These are phyloP conservation scores for Tilletia walkeri DNA, from an alignment of 1,284 basidiomycete genomes.

Conservation along the genomic window DNA sequence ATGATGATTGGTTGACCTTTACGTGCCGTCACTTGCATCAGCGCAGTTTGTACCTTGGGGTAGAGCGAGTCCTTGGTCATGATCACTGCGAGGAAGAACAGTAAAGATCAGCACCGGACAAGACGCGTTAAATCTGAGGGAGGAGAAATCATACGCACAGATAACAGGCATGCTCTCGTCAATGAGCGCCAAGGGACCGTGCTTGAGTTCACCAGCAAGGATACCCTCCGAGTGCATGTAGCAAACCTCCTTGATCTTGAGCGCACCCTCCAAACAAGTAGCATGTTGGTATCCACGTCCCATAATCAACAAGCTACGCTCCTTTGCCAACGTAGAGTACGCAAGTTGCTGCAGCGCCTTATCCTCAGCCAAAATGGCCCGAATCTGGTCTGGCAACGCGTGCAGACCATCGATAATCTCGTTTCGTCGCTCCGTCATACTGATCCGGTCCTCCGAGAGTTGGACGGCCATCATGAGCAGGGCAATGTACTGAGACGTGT, in stretches of 20 bases:
- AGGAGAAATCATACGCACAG: conserved; percentile 55
- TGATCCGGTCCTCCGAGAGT: conserved; percentile 93
- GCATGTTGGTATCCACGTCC: conserved; percentile 97
- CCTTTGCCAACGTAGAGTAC: conserved; percentile 71
- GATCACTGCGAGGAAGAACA: conserved; percentile 71
- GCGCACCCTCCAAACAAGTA: conserved; percentile 93
- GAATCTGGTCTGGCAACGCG: conserved; percentile 84
- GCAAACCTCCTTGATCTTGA: conserved; percentile 98
- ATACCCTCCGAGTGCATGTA: conserved; percentile 64
- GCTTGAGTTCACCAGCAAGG: conserved; percentile 96
- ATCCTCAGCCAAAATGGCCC: conserved; percentile 80
- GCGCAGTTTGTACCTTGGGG: conserved; percentile 94
- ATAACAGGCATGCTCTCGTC: conserved; percentile 85
- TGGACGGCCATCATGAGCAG: conserved; percentile 97
- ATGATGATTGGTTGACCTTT: conserved; percentile 92
- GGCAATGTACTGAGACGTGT: conserved; percentile 98
- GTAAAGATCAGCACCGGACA: not conserved
- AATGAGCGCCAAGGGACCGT: conserved; percentile 93
- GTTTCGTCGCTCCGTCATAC: conserved; percentile 81
- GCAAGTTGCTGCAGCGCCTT: conserved; percentile 70
- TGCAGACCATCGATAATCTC: conserved; percentile 93
- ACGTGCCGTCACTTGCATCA: conserved; percentile 92
- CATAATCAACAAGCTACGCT: conserved; percentile 91
- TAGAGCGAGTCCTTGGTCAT: conserved; percentile 99
- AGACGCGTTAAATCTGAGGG: not conserved